Conservation (phyloP, 495 filamentous ascomycete genomes). For the Penicillium angulare region DNA sequence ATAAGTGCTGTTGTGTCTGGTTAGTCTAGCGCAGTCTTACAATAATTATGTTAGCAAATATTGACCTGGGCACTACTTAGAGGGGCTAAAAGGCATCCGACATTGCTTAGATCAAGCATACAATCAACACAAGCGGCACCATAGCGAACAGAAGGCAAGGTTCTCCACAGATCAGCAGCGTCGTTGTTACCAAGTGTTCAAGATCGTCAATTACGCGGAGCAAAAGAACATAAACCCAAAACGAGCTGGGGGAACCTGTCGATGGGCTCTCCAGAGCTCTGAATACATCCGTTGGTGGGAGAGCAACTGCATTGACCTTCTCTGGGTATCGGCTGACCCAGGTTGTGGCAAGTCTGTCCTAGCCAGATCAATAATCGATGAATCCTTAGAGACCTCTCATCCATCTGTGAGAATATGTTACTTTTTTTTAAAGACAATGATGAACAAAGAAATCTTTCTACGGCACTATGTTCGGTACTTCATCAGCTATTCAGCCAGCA, state of each 20-base stretch:
- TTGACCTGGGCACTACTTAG: neutral
- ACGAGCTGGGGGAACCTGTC: constrained; percentile 23
- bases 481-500: constrained; percentile 38
- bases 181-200: constrained; percentile 25
- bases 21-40: neutral
- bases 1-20: constrained; percentile 1
- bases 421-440: constrained; percentile 47
- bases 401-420: constrained; percentile 31
- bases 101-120: constrained; percentile 9
- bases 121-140: constrained; percentile 14
- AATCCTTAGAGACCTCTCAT: constrained; percentile 9
- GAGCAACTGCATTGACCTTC: constrained; percentile 24
- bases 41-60: neutral
- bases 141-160: constrained; percentile 4
- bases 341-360: constrained; percentile 49
- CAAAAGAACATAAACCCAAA: constrained; percentile 28
- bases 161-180: constrained; percentile 19
- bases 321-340: constrained; percentile 48
- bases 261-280: constrained; percentile 27
- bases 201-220: constrained; percentile 24
- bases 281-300: constrained; percentile 31
- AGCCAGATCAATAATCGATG: constrained; percentile 33
- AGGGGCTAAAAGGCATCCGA: constrained; percentile 19
- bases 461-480: constrained; percentile 37
- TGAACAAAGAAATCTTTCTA: constrained; percentile 27